phyloP scores from a whole-genome alignment of 2,329 filamentous ascomycete species.

The Aspergillus novofumigatus region DNA sequence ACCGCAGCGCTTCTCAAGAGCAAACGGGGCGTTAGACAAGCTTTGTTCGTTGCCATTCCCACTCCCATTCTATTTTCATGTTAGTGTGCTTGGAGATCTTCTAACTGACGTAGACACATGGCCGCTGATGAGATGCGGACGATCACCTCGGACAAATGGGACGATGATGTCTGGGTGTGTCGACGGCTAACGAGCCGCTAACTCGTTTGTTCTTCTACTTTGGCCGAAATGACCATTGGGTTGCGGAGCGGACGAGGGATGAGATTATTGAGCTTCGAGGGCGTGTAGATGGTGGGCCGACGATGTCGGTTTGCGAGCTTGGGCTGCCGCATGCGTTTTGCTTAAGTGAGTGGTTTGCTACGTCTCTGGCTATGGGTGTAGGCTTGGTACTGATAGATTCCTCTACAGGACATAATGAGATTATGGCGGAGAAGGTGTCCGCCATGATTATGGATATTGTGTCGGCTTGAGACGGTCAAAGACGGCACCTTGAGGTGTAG shows the following conservation, averaged over 20 bases:
- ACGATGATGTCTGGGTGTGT: conserved; percentile 55
- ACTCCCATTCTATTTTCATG: not conserved
- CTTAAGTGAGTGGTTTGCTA: conserved; percentile 40
- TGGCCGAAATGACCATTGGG: conserved; percentile 58
- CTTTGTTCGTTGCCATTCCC: conserved; percentile 40
- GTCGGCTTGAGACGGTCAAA: not conserved
- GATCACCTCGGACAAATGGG: conserved; percentile 56
- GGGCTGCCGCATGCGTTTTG: conserved; percentile 59
- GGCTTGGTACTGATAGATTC: conserved; percentile 5
- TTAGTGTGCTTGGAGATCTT: not conserved
- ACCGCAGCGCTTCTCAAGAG: conserved; percentile 51
- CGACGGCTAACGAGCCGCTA: conserved; percentile 27
- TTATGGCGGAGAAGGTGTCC: conserved; percentile 50
- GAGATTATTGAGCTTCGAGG: conserved; percentile 48
- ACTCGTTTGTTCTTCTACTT: conserved; percentile 56
- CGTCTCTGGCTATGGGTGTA: not conserved
- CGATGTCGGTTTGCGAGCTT: conserved; percentile 53
- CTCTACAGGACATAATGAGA: conserved; percentile 36
- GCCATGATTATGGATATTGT: conserved; percentile 46
- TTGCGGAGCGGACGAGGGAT: conserved; percentile 55
- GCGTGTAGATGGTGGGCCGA: conserved; percentile 35
- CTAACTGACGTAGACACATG: conserved; percentile 43
- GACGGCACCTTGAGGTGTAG: not conserved
- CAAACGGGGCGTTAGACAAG: conserved; percentile 48
- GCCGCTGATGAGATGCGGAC: conserved; percentile 55